Conservation (phyloP, 371 early-diverging fungal genomes). For the Lichtheimia hyalospora region DNA sequence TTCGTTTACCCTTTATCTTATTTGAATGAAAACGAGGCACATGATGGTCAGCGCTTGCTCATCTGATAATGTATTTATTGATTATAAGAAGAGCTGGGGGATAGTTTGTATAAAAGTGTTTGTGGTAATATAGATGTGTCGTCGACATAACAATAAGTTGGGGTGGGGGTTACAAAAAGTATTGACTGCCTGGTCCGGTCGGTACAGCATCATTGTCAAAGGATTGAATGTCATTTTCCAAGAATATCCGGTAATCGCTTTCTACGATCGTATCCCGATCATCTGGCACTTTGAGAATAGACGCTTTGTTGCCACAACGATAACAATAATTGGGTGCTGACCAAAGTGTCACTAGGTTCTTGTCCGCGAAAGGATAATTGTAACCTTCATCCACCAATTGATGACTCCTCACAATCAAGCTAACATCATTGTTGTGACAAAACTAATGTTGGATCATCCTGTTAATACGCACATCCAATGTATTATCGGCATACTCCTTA, state of each 20-base stretch:
- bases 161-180: conserved; percentile 20
- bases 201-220: conserved; percentile 26
- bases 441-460: conserved; percentile 60
- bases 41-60: too few species aligned
- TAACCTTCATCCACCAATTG: conserved; percentile 98
- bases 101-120: too few species aligned
- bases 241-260: conserved; percentile 75
- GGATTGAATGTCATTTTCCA: conserved; percentile 75
- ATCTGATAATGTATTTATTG: too few species aligned
- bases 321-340: conserved; percentile 99
- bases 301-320: conserved; percentile 98
- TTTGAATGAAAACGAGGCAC: too few species aligned
- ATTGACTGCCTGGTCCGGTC: conserved; percentile 46
- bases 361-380: conserved; percentile 96
- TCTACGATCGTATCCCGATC: conserved; percentile 82
- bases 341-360: conserved; percentile 99
- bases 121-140: too few species aligned
- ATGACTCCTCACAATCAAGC: conserved; percentile 94
- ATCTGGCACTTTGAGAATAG: conserved; percentile 85
- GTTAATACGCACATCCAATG: neutral
- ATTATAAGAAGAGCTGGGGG: too few species aligned
- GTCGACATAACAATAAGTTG: too few species aligned
- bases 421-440: conserved; percentile 94
- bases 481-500: conserved; percentile 3
- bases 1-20: conserved; percentile 1